Percentiles rank a stretch among this genome's conserved stretches.
phyloP scores from a whole-genome alignment of 495 filamentous ascomycete genomes.

The Neurospora africana region DNA sequence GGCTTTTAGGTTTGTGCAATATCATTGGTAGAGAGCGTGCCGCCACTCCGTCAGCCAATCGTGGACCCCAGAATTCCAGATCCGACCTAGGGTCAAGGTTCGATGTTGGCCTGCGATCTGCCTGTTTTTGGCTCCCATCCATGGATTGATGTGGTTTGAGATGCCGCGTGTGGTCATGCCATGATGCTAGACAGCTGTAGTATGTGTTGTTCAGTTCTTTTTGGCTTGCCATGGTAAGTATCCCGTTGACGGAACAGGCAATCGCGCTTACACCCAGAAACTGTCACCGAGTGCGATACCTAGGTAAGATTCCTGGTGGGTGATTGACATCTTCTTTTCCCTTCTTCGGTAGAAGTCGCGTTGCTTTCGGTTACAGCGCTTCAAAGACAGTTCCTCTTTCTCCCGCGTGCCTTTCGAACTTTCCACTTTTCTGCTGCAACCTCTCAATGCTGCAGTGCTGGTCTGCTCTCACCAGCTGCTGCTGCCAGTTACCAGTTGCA shows the following conservation, averaged over 20 bases:
- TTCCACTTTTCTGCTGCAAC: not conserved
- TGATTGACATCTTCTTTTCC: not conserved
- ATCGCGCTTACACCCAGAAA: not conserved
- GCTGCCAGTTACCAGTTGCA: slow-evolving; percentile 4
- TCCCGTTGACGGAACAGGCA: not conserved
- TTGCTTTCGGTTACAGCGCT: not conserved
- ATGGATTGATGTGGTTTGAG: not conserved
- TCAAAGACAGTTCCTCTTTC: not conserved
- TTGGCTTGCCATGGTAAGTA: not conserved
- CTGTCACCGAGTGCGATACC: not conserved
- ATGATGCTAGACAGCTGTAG: not conserved
- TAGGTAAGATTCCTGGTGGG: not conserved
- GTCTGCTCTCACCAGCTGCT: not conserved
- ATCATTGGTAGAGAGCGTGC: not conserved
- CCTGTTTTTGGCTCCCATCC: not conserved
- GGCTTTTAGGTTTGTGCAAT: not conserved
- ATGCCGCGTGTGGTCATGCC: not conserved
- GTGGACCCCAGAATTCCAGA: not conserved
- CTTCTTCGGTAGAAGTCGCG: not conserved
- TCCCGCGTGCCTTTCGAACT: not conserved
- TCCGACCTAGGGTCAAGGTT: not conserved
- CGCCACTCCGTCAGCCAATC: not conserved
- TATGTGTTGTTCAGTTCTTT: not conserved
- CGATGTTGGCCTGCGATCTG: not conserved
- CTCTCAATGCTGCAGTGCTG: slow-evolving; percentile 3